Conservation (phyloP, 257 asterid genomes). For the Thymus quinquecostatus region DNA sequence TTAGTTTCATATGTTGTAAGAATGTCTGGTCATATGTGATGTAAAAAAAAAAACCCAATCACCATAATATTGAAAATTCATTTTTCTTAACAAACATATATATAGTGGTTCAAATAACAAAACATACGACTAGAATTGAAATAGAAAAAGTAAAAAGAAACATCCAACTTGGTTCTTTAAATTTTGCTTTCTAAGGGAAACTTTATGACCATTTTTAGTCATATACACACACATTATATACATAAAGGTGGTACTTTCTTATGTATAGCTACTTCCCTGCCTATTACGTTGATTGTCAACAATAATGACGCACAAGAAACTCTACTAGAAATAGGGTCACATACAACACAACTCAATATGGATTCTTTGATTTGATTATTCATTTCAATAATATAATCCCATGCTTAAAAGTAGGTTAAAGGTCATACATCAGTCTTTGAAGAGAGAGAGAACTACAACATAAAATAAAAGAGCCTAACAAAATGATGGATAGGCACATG, state of each 20-base stretch:
- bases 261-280: neutral
- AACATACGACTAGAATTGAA: neutral
- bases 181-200: neutral
- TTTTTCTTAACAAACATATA: neutral
- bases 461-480: neutral
- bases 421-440: neutral
- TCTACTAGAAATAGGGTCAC: constrained; percentile 4
- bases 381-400: neutral
- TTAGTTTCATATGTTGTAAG: constrained; percentile 17
- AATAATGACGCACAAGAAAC: neutral
- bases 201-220: neutral
- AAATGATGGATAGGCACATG: neutral
- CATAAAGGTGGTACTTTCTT: neutral
- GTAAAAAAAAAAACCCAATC: neutral
- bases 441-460: neutral
- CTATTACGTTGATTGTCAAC: neutral
- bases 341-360: neutral
- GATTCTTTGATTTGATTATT: neutral
- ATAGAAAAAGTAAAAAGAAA: neutral
- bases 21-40: neutral
- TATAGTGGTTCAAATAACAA: neutral
- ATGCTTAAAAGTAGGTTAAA: neutral
- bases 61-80: neutral
- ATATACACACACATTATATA: neutral
- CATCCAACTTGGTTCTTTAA: no score